Base-by-base conservation (phyloP, 2,329 filamentous ascomycete species). In the Penicillium aurantiogriseum region DNA sequence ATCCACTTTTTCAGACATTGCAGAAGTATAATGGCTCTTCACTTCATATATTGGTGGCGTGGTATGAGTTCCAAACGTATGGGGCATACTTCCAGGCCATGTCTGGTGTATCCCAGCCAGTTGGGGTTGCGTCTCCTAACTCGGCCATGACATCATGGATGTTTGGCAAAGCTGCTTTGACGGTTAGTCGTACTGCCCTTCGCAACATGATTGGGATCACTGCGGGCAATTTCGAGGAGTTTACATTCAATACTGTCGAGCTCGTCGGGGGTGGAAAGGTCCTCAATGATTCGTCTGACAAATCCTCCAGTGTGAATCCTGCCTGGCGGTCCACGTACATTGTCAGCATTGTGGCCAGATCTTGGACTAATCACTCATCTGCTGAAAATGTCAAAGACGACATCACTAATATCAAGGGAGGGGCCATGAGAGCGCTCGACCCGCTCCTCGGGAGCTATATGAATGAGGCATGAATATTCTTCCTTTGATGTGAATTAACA, bases 241-340 rank as follows among this genome's bases (percentile, higher is more conserved):
- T 9, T 36, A 9, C 35, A 8, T 15, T n/a, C 3, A 36, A 7
- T 36, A 36, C 6, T 9, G 15, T 36, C 17, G 35, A 36, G 35
- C 35, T 36, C 3, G 35, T 36, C 17, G 35, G 35, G 35, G 74
- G 76, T 0, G 67, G 72, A 0, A 63, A 67, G 1, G 63, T 73
- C 0, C 63, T 76, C n/a, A 73, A 75, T 39, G 68, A 72, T 0
- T 71, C 72, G 0, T 72, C 0, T 2, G 56, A 61, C 31, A 40
- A 48, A 1, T 64, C 81, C 42, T 79, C 80, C 31, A 71, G 81
- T 0, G 75, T 82, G 2, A 78, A 79, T 38, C 81, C 82, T 0
- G 80, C 80, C 0, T 86, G 82, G 81, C 74, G 83, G 17, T 77
- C 63, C 13, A 73, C 79, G 0, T 72, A 74, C 54, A 59, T 74